These are phyloP conservation scores for Hypoxylon rickii DNA, from an alignment of 495 filamentous ascomycete species.

Conservation along the genomic window DNA sequence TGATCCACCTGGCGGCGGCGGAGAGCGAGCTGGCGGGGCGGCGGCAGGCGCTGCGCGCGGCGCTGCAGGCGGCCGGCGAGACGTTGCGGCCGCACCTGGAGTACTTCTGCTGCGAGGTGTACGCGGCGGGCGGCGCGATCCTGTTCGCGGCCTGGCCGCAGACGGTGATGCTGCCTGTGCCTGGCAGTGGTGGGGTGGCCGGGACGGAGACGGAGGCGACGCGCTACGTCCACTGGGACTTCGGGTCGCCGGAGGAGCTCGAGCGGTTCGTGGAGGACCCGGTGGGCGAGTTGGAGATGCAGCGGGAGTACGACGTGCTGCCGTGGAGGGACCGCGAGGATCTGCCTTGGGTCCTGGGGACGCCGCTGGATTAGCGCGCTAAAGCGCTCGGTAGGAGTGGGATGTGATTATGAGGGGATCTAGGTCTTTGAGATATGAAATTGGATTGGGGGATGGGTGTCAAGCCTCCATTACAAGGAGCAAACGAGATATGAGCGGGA, in stretches of 20 bases:
- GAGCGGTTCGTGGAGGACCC: not conserved
- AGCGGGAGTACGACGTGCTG: not conserved
- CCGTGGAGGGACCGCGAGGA: not conserved
- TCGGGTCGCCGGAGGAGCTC: not conserved
- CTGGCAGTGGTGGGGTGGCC: too few relatives aligned
- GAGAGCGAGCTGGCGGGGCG: not conserved
- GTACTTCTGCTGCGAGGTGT: not conserved
- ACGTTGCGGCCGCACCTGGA: not conserved
- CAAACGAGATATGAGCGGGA: too few relatives aligned
- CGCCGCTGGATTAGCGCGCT: not conserved
- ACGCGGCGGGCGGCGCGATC: not conserved
- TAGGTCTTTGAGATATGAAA: too few relatives aligned
- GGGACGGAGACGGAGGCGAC: not conserved
- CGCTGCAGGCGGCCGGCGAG: not conserved
- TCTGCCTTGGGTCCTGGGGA: not conserved
- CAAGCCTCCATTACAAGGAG: too few relatives aligned
- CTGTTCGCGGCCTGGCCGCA: not conserved
- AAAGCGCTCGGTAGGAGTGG: too few relatives aligned
- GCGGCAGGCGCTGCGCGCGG: not conserved
- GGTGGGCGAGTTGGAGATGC: not conserved
- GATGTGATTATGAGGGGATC: too few relatives aligned
- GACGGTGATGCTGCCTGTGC: not conserved
- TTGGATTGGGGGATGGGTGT: too few relatives aligned
- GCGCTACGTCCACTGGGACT: not conserved
- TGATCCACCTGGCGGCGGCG: not conserved